Evolutionary conservation across 139 green algal species (phyloP).

Genomic region (Chlorella sorokiniana): DNA sequence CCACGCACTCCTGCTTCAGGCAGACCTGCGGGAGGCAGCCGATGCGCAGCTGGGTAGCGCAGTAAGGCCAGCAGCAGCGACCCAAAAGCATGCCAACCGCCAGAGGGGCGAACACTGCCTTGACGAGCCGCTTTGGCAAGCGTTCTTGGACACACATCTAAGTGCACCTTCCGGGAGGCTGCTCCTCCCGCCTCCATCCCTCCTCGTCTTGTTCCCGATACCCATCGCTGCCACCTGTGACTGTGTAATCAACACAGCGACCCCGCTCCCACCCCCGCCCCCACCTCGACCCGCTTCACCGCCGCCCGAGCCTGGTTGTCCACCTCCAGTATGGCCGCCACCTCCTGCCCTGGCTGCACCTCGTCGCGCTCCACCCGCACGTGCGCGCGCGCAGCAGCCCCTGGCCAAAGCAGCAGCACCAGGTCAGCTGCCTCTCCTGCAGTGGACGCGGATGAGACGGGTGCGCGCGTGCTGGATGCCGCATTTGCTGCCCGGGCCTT

Average conservation of each 20-base stretch:
- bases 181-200: no score
- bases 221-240: background rate
- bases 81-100: no score
- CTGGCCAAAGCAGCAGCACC: constrained; percentile 18
- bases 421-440: constrained; percentile 17
- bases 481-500: background rate
- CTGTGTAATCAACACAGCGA: no score
- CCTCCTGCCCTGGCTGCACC: constrained; percentile 18
- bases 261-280: no score
- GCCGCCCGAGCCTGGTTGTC: constrained; percentile 9
- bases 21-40: constrained; percentile 6
- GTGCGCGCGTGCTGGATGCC: background rate
- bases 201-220: no score
- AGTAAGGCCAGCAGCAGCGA: background rate
- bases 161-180: no score
- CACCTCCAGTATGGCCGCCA: constrained; percentile 3
- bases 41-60: background rate
- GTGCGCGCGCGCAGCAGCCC: background rate
- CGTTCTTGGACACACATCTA: no score
- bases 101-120: no score
- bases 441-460: background rate
- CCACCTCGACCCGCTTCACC: constrained; percentile 11
- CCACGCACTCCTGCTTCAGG: constrained; percentile 10
- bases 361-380: constrained; percentile 9
- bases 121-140: no score